Evolutionary conservation across 176 grass and related monocot genomes (phyloP).

Genomic region (Tuctoria greenei): DNA sequence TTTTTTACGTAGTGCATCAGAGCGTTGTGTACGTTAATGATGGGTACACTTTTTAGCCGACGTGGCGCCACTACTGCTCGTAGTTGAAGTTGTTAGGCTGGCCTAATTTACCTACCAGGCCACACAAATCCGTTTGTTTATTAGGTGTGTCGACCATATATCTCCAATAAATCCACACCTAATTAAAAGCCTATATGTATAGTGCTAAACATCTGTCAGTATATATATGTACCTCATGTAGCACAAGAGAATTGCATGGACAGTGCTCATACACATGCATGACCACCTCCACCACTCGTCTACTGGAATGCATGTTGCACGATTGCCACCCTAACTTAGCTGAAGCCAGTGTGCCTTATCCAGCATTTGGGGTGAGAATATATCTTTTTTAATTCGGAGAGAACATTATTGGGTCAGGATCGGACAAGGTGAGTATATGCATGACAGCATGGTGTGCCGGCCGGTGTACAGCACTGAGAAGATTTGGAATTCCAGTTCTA

Average conservation of each 20-base stretch:
- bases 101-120: conserved; percentile 47
- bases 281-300: not conserved
- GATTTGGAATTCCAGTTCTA: too few relatives aligned
- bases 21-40: not conserved
- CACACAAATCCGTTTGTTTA: conserved; percentile 14
- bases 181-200: conserved; percentile 9
- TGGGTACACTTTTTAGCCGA: not conserved
- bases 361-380: conserved; percentile 8
- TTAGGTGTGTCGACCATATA: conserved; percentile 3
- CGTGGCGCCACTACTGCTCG: conserved; percentile 11
- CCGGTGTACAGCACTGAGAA: too few relatives aligned
- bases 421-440: too few relatives aligned
- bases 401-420: too few relatives aligned
- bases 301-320: not conserved
- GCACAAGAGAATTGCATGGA: not conserved
- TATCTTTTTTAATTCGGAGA: not conserved
- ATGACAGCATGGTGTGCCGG: too few relatives aligned
- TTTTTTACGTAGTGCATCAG: too few relatives aligned
- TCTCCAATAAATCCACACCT: conserved; percentile 17
- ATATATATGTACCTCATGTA: not conserved
- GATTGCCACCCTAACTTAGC: not conserved
- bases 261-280: not conserved
- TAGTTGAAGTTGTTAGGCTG: conserved; percentile 35
- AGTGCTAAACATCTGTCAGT: not conserved
- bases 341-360: not conserved